Base-by-base conservation (phyloP, 306 rosid genomes). In the Pueraria montana region DNA sequence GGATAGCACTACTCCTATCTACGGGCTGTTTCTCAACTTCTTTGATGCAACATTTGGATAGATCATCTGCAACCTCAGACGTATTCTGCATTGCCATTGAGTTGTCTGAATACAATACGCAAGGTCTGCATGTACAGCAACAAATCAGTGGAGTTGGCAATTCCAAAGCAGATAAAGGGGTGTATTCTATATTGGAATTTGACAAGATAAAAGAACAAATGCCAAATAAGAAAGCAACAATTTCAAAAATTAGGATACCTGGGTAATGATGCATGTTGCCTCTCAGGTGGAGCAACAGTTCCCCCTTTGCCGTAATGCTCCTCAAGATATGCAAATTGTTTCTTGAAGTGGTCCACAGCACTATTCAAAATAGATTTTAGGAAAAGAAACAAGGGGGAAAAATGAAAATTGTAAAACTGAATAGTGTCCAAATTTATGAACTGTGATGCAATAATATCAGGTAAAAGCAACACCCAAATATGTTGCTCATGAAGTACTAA, bases 291-390 rank as follows among this genome's bases (percentile, higher is more conserved):
- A 76, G 88, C 78, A 72, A 87, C 99, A 38, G 89, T 84, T 77
- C 92, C 88, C 21, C 98, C 98, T 85, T 93, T 96, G 55, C 97
- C 97, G 10, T 93, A 92, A 86, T 93, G 97, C 87, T 93, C 99
- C 88, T 96, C 99, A 8, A 96, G 99, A 88, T 66, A 96, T 72
- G 99, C 97, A 89, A 96, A 96, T 87, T 96, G 99, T 91, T 96
- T 96, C 86, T 96, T 96, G 86, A 93, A 96, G 88, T 90, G 99
- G 77, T 96, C 99, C 83, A 96, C 99, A 52, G 97, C 99, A 91
- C 99, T 96, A 86, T 42, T 52, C 73, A 75, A 83, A 80, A 69
- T 42, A 53, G 58, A 52, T 27, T 30, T 68, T 12, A n/a, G 53
- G 59, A 62, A 11, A 42, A 43, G 20, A 34, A 46, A 6, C 8